Base-by-base conservation (phyloP, 2,329 filamentous ascomycete species). In the Fusarium sublunatum region DNA sequence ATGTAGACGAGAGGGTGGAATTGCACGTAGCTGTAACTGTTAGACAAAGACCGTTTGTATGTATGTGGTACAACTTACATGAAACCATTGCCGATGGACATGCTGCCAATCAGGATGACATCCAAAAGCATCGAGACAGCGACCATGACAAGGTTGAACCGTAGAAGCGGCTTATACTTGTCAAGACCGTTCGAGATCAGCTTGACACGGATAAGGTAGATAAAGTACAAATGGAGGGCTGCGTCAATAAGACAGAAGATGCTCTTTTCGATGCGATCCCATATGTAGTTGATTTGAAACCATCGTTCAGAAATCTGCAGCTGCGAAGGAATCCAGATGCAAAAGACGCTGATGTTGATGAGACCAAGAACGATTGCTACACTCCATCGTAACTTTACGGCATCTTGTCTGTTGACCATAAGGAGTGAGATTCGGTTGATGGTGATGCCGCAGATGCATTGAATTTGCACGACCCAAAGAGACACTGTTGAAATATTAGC, bases 121-220 rank as follows among this genome's bases (percentile, higher is more conserved):
- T 73, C 71, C 7, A 73, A 47, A 7, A 58, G 58, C 47, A 73
- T 65, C 0, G 71, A 73, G 1, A 73, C 11, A 1, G 26, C 50
- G 24, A 73, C 66, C 64, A 73, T 70, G 9, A 32, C 22, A 6
- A 73, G 25, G 11, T 73, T 73, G 46, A 71, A 72, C 19, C 71
- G 71, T 25, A 81, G 75, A 13, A 83, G 73, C n/a, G 74, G 70
- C 52, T 76, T 76, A 61, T 83, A 83, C 62, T 83, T 83, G 5
- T 75, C 76, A 2, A 83, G 73, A 6, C 82, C 81, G 34, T 81
- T 78, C 31, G 74, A 42, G 19, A 67, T 64, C 12, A 61, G 31
- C 49, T 65, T 82, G 50, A 82, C 82, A 56, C 82, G 80, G 65
- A 82, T 77, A 2, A 83, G 70, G n/a, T 80, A 74, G 15, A 68